Evolutionary conservation across 331 rosid genomes (phyloP).

Genomic region (Acacia pycnantha): DNA sequence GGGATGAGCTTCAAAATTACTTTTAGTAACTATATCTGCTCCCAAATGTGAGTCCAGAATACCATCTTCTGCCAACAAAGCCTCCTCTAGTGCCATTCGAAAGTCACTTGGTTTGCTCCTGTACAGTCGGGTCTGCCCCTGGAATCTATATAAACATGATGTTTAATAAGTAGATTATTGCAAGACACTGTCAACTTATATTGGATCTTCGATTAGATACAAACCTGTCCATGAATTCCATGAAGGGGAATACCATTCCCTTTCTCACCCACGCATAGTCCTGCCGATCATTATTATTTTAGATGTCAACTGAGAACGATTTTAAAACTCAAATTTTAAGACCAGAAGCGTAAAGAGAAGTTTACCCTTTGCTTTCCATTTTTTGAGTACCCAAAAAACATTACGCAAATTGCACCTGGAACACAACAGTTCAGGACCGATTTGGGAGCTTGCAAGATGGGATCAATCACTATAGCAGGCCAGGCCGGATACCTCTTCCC

Average conservation of each 20-base stretch:
- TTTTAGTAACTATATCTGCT: constrained; percentile 30
- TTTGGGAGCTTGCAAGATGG: constrained; percentile 74
- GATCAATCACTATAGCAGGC: constrained; percentile 89
- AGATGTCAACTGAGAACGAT: constrained; percentile 19
- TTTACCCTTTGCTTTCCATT: constrained; percentile 84
- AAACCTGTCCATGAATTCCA: constrained; percentile 75
- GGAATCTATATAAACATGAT: constrained; percentile 56
- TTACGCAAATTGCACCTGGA: constrained; percentile 70
- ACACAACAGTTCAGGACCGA: constrained; percentile 63
- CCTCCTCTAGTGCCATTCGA: constrained; percentile 92
- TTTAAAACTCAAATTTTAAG: background rate
- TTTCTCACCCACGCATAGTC: constrained; percentile 95
- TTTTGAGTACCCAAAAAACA: constrained; percentile 86
- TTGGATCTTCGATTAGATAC: constrained; percentile 17
- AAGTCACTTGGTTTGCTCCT: constrained; percentile 86
- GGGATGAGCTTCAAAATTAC: constrained; percentile 34
- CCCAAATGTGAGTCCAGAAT: constrained; percentile 47
- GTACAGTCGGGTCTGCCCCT: constrained; percentile 86
- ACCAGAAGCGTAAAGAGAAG: background rate
- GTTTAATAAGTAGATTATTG: background rate
- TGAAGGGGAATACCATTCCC: constrained; percentile 84
- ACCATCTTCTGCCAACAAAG: constrained; percentile 77
- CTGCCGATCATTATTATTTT: constrained; percentile 47
- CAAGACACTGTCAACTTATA: constrained; percentile 11
- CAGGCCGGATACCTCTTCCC: constrained; percentile 79